These are phyloP conservation scores for Saccharum hybrid DNA, from an alignment of 202 grass and related monocot genomes.

Conservation along the genomic window DNA sequence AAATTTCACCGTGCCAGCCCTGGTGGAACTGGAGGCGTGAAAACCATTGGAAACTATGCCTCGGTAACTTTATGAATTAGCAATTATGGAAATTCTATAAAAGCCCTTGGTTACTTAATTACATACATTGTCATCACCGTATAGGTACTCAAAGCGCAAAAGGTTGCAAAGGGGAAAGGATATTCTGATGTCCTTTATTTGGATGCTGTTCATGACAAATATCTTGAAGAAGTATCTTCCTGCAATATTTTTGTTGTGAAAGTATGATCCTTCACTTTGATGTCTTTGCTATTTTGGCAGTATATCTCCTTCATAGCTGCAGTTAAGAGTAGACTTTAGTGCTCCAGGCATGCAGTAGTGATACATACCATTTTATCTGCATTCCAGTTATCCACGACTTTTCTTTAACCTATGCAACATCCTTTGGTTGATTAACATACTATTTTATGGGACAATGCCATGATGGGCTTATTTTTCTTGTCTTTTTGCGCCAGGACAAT, in stretches of 20 bases:
- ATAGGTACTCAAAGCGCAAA: constrained; percentile 89
- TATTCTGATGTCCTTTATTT: constrained; percentile 93
- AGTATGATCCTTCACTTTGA: constrained; percentile 53
- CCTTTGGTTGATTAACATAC: constrained; percentile 19
- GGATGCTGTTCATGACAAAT: constrained; percentile 80
- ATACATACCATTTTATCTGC: neutral
- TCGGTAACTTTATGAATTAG: constrained; percentile 56
- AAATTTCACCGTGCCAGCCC: constrained; percentile 80
- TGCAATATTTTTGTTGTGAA: too few species aligned
- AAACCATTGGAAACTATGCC: constrained; percentile 95
- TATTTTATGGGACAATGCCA: neutral
- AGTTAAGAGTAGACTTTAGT: constrained; percentile 16
- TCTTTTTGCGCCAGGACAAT: constrained; percentile 60
- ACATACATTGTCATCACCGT: constrained; percentile 22
- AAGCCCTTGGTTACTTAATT: constrained; percentile 34
- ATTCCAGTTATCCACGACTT: neutral
- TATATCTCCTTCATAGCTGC: constrained; percentile 9
- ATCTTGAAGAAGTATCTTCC: constrained; percentile 91
- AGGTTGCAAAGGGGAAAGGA: constrained; percentile 72
- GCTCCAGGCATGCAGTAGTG: neutral
- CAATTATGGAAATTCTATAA: neutral
- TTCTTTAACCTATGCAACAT: neutral
- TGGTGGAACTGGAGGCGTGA: constrained; percentile 93
- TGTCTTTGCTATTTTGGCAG: neutral
- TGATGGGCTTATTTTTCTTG: neutral